Conservation (phyloP, 192 early-diverging fungal genomes). For the Cetraspora pellucida region DNA sequence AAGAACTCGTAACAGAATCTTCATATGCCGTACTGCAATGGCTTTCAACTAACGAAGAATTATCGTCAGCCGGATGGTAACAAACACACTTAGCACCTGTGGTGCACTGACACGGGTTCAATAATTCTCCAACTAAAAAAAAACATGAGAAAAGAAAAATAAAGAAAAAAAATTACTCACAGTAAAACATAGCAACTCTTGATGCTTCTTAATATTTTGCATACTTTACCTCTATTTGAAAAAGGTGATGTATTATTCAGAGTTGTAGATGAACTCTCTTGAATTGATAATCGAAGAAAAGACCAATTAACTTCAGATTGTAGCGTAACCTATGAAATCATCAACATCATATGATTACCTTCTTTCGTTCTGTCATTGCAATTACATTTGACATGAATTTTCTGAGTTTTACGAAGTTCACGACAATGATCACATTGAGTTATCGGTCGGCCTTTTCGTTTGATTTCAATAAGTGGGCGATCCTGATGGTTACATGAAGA, state of each 20-base stretch:
- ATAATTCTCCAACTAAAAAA: slow-evolving; percentile 10
- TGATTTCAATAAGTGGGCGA: slow-evolving; percentile 61
- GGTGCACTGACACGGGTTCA: slow-evolving; percentile 21
- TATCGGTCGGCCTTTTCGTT: slow-evolving; percentile 71
- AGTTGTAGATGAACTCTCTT: too few species aligned
- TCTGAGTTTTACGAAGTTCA: slow-evolving; percentile 63
- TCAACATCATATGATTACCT: not conserved
- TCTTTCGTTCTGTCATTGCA: slow-evolving; percentile 52
- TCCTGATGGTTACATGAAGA: slow-evolving; percentile 56
- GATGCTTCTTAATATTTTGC: not conserved
- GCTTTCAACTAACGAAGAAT: not conserved
- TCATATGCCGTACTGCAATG: not conserved
- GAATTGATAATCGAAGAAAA: not conserved
- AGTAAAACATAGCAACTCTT: not conserved
- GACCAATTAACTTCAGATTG: not conserved
- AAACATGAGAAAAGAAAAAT: not conserved
- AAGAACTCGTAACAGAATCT: not conserved
- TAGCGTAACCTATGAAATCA: not conserved
- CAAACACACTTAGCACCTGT: slow-evolving; percentile 24
- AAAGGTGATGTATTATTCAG: too few species aligned
- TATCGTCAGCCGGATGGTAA: slow-evolving; percentile 3
- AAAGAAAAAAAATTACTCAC: not conserved
- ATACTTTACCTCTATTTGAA: not conserved
- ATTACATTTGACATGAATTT: slow-evolving; percentile 71
- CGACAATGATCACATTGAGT: slow-evolving; percentile 76